Base-by-base conservation (phyloP, 495 filamentous ascomycete species). In the Aspergillus heteromorphus region DNA sequence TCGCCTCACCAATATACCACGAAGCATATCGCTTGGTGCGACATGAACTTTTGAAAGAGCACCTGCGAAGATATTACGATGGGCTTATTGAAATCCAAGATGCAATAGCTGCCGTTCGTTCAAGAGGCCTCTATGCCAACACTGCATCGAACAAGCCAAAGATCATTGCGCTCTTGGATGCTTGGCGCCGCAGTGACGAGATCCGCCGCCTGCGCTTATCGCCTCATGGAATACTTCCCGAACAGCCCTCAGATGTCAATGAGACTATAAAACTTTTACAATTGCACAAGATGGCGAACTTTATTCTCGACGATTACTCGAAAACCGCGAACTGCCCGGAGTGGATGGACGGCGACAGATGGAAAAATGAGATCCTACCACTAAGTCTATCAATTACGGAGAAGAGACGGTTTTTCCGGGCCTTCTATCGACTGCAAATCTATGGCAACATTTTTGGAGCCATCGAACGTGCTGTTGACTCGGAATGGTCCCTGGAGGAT, bases 101-200 rank as follows among this genome's bases (percentile, higher is more conserved):
- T 27, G 57, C 53, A 25, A 52, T 59, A 34, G 49, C 42, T n/a
- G 57, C 57, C 10, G 40, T 59, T 48, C 57, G 57, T 25, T 59
- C 57, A 5, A 42, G 29, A 19, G 31, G 53, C 0, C 19, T 59
- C 2, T 47, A 48, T 19, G 52, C 52, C 13, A 3, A 2, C 36
- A 25, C 8, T 10, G 19, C 41, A 36, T 48, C 48, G 1, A 41
- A 59, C 42, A 51, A 47, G 23, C 41, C 43, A 11, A 55, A 52
- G 19, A 55, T 59, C 6, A 42, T 55, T 43, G 31, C 52, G 10
- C 34, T 59, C 20, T 21, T 59, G 1, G 52, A 59, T 29, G 6
- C 10, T 17, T 14, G 52, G 48, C 53, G 52, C 13, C 57, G 57
- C 16, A 42, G 49, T 18, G 31, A 55, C 18, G 52, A 59, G 20